Base-by-base conservation (phyloP, 129 eudicot genomes). In the Logfia minima region DNA sequence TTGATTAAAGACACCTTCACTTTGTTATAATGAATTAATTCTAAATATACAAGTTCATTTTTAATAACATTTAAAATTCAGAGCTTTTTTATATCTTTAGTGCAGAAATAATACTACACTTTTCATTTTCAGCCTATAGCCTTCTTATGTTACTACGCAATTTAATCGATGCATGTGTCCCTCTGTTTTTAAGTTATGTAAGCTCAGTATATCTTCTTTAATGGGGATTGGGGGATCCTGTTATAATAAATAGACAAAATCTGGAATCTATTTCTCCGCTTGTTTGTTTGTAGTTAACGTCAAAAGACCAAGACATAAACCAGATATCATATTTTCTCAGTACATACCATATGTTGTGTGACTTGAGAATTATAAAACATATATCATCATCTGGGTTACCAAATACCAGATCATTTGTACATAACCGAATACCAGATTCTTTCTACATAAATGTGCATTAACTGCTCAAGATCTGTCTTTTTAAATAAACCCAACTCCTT, bases 401-500 rank as follows among this genome's bases (percentile, higher is more conserved):
- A n/a, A 66, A 66, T 66, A 66, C 70, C 70, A 28, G 41, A 65
- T 65, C 11, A 24, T 31, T 64, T 85, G 62, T 81, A 70, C 81
- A 60, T 65, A 34, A 65, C 70, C 37, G 22, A 65, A 65, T 65
- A 65, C 70, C 48, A 28, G 41, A 66, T 66, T 32, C 70, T 66
- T 64, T 85, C 55, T 81, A 70, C 79, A 61, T 83, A 59, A 53
- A 85, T 24, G 66, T 77, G 52, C 70, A 81, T 76, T 70, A 74
- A 71, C 75, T 59, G 45, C 60, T 55, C 73, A 61, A 75, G 26
- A 52, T 81, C 65, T 70, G 62, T 41, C 62, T 56, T 59, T 82
- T 51, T 76, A 75, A 28, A 80, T 82, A 85, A 72, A 75, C 70
- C 62, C 85, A 70, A 71, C 71, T 72, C 83, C 93, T 83, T 90